Conservation (phyloP, 2,329 filamentous ascomycete genomes). For the Fusarium dimerum region DNA sequence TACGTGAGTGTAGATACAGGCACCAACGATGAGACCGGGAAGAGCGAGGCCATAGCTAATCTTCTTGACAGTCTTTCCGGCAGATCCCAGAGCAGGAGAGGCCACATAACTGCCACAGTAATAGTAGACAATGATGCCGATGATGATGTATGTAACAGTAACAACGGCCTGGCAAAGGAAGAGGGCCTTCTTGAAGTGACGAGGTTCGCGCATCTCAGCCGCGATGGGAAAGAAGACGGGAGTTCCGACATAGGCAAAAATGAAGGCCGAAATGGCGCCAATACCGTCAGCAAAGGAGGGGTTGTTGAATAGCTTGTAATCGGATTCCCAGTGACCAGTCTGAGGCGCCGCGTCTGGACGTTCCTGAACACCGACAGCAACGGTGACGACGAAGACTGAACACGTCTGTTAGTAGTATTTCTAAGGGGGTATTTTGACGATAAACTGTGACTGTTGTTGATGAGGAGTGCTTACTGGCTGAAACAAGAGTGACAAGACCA, state of each 20-base stretch:
- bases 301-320: conserved; percentile 29
- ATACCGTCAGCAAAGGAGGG: conserved; percentile 32
- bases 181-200: conserved; percentile 19
- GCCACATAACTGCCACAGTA: conserved; percentile 46
- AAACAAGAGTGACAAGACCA: conserved; percentile 17
- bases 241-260: conserved; percentile 38
- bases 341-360: conserved; percentile 1
- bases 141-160: conserved; percentile 30
- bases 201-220: conserved; percentile 32
- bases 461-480: conserved; percentile 12
- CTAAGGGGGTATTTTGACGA: rapidly evolving
- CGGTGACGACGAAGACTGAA: conserved; percentile 14
- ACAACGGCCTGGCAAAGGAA: conserved; percentile 26
- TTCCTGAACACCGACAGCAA: conserved; percentile 1
- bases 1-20: conserved; percentile 24
- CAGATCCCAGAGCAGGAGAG: conserved; percentile 46
- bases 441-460: neutral
- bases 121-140: conserved; percentile 42
- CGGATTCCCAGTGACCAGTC: conserved; percentile 24
- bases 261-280: conserved; percentile 28
- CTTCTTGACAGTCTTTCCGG: conserved; percentile 41
- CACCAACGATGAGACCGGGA: conserved; percentile 25
- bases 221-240: conserved; percentile 32
- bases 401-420: neutral
- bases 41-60: conserved; percentile 40